A percentile compares a stretch with the other conserved stretches of the same genome.
These are phyloP conservation scores for Rhododendron williamsianum DNA, from an alignment of 148 eudicot species.

Conservation along the genomic window DNA sequence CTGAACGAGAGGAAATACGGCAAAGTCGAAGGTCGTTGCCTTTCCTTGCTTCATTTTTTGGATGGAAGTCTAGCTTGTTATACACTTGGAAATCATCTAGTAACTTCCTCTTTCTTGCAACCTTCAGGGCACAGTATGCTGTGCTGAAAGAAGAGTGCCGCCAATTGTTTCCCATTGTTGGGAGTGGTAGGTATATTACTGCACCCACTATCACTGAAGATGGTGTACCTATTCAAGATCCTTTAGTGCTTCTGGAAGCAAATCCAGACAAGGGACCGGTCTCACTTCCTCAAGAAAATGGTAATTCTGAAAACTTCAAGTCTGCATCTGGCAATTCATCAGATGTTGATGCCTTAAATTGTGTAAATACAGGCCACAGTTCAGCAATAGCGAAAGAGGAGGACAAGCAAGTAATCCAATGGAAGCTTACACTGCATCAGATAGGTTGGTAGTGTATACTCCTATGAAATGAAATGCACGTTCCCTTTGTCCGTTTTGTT, in stretches of 20 bases:
- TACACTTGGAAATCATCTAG: background rate
- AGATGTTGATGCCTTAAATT: conserved; percentile 4
- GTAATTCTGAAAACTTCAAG: conserved; percentile 16
- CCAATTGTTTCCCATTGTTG: conserved; percentile 67
- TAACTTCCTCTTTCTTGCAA: conserved; percentile 2
- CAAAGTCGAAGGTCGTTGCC: conserved; percentile 53
- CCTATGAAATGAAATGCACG: background rate
- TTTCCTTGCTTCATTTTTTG: background rate
- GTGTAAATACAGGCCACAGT: conserved; percentile 1
- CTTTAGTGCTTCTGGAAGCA: conserved; percentile 63
- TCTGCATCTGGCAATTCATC: background rate
- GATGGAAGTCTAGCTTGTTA: background rate
- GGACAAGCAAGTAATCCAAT: conserved; percentile 62
- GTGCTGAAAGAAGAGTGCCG: conserved; percentile 69
- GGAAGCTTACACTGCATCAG: conserved; percentile 90
- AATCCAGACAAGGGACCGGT: conserved; percentile 18
- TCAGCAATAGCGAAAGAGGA: conserved; percentile 4
- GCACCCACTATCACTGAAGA: conserved; percentile 70
- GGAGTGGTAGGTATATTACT: conserved; percentile 77
- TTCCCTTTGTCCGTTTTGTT: background rate
- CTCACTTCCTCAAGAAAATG: conserved; percentile 24
- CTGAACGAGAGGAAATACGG: conserved; percentile 61
- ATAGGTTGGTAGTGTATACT: conserved; percentile 54
- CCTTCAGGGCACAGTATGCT: conserved; percentile 56
- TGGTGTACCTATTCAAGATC: conserved; percentile 71